Base-by-base conservation (phyloP, 169 alveolate species). In the Plasmodium blacklocki region DNA sequence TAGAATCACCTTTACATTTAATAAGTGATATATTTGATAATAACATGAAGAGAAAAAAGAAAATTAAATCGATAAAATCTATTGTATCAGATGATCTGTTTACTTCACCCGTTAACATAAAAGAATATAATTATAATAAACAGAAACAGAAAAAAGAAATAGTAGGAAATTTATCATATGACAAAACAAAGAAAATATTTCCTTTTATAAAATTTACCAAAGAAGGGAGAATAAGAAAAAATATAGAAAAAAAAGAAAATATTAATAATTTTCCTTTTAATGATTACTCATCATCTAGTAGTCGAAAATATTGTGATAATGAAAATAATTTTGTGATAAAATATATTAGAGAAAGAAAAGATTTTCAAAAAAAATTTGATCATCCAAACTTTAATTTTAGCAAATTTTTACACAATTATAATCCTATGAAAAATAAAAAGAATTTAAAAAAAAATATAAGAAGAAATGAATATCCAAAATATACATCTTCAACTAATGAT, bases 291-390 rank as follows among this genome's bases (percentile, higher is more conserved):
- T 56, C 73, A 39, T 39, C 1, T 39, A 39, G 47, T 39, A 39
- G 47, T 39, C 47, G 2, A 39, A 39, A 39, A 39, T 39, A 68
- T 54, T 18, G 67, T 18, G 19, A 54, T 43, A 43, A 49, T 43
- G 59, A 62, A 71, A 32, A 70, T 54, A 50, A 70, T 70, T 63
- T 52, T 47, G 21, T 23, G 63, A 70, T 62, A 39, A 49, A 54
- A 39, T 86, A 86, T 56, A 73, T 86, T 52, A 62, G 60, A 39
- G 92, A 86, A 74, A 86, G 80, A 32, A 63, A 39, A 66, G 72
- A 60, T 52, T 86, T 50, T 54, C 76, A 73, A 50, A 32, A 45
- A 8, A 86, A 86, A 26, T 45, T 86, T 60, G 19, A 71, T 19
- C 60, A 86, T 19, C 68, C 54, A 45, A 29, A 60, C 47, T 73